Percentiles rank a stretch among this genome's conserved stretches.
phyloP scores from a whole-genome alignment of 768 basidiomycete species.

The Hypholoma sublateritium region DNA sequence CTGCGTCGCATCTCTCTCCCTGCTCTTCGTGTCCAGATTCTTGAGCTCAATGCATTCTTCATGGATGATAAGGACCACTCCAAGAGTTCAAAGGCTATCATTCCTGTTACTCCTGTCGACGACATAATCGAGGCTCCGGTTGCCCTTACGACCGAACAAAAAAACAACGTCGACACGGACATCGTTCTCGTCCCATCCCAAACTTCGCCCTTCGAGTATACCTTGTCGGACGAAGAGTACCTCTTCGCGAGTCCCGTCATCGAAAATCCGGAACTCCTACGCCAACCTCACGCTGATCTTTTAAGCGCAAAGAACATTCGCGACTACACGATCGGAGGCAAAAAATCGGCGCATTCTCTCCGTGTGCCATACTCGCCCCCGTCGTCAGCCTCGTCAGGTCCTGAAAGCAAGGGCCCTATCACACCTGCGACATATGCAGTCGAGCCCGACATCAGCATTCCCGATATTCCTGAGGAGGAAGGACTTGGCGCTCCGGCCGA shows the following conservation, averaged over 20 bases:
- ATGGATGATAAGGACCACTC: constrained; percentile 48
- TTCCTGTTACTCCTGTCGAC: neutral
- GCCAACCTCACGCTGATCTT: constrained; percentile 6
- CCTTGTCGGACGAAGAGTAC: constrained; percentile 34
- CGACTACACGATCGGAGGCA: constrained; percentile 15
- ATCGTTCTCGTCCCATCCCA: neutral
- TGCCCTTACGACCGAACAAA: neutral
- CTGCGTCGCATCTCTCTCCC: constrained; percentile 58
- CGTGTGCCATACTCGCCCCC: constrained; percentile 13
- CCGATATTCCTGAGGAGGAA: constrained; percentile 40
- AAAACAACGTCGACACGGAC: neutral
- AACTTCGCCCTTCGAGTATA: neutral
- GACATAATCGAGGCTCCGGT: neutral
- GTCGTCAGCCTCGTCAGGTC: constrained; percentile 26
- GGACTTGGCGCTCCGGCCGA: constrained; percentile 29
- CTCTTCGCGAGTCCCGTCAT: constrained; percentile 34
- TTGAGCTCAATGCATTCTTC: constrained; percentile 60
- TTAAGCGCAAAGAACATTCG: constrained; percentile 14
- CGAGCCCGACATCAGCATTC: constrained; percentile 41
- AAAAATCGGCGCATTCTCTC: constrained; percentile 13
- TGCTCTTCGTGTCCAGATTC: constrained; percentile 57
- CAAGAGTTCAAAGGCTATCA: neutral
- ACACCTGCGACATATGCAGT: constrained; percentile 45
- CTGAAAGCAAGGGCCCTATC: constrained; percentile 45
- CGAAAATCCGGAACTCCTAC: constrained; percentile 19